Evolutionary conservation across 306 rosid genomes (phyloP), one percentile per base, ranked within the genome.

Genomic region (Prunus salicina): DNA sequence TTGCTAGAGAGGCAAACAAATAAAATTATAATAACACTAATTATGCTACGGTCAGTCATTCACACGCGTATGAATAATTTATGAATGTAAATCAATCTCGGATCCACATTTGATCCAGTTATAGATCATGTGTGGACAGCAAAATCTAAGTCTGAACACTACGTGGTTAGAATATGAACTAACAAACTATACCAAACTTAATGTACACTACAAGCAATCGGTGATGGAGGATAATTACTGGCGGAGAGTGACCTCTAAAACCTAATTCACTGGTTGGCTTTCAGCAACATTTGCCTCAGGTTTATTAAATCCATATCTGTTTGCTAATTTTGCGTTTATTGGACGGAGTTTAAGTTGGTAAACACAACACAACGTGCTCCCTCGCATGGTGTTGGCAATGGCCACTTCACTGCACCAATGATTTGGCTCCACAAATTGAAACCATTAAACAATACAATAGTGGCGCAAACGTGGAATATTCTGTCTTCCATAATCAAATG

Each of bases 381-480:
- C n/a, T 2, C 1, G 19, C 24, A 13, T 16, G 22, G 57, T 18
- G 10, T 52, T 52, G n/a, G 57, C 57, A 22, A 10, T 20, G 60
- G 64, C 50, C 64, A 71, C 24, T 46, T 71, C 75, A 71, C 75
- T 19, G 2, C 20, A 13, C 64, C 75, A 53, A 53, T 28, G 10
- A 53, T 53, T 51, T 28, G 53, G 55, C 72, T 22, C 72, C 58
- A 41, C 43, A 18, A 19, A 8, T 14, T 8, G 19, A 32, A 49
- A 69, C 4, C 58, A 49, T 13, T 49, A 16, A 4, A 27, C 5
- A 25, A 55, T 15, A 5, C 8, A 71, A 53, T 71, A 22, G 65
- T 15, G 66, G 67, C 14, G 67, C 3, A 41, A 57, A 72, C 67
- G 56, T 73, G 67, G 67, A 73, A 24, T 73, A 57, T 57, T 57